Base-by-base conservation (phyloP, 768 basidiomycete species). In the Xanthoconium stramineum region DNA sequence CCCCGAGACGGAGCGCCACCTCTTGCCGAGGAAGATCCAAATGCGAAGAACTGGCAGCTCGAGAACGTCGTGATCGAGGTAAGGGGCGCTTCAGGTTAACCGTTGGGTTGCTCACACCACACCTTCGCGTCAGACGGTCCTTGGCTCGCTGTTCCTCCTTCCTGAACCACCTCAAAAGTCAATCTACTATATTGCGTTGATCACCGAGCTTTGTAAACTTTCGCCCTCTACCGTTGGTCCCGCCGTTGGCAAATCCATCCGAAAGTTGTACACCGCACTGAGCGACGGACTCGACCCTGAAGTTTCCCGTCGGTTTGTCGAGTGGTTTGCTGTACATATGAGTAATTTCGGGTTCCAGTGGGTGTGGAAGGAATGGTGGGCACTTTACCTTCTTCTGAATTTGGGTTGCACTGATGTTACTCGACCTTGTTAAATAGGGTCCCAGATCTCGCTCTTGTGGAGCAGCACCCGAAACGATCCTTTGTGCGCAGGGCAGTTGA, bases 311-410 rank as follows among this genome's bases (percentile, higher is more conserved):
- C 79, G 92, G 32, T 90, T 94, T 56, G 85, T 91, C 0, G 94
- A 98, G 57, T 99, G 97, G 97, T 97, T 98, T 63, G 82, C 92
- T 3, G 80, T 90, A 3, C 97, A 99, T 65, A 88, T 99, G 86
- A 95, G 92, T 61, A 99, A 99, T 74, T 99, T 98, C 70, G 88
- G 87, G 28, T 99, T 98, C 74, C 86, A 88, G 65, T 98, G 97
- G 97, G 93, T 97, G 14, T 99, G 97, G 97, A 95, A 93, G 66
- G 97, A 98, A 80, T 99, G 97, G 96, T 94, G 50, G 44, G 85
- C 6, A 15, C 28, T 36, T 44, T 45, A 8, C 38, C 2, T 14
- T 19, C 2, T 52, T 29, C 12, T 35, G 14, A 5, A 53, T 10
- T 30, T 53, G 44, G 15, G 11, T 36, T 50, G 6, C 47, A 10